A percentile compares a stretch with the other conserved stretches of the same genome.
phyloP scores from a whole-genome alignment of 306 rosid species.

The Medicago lupulina region DNA sequence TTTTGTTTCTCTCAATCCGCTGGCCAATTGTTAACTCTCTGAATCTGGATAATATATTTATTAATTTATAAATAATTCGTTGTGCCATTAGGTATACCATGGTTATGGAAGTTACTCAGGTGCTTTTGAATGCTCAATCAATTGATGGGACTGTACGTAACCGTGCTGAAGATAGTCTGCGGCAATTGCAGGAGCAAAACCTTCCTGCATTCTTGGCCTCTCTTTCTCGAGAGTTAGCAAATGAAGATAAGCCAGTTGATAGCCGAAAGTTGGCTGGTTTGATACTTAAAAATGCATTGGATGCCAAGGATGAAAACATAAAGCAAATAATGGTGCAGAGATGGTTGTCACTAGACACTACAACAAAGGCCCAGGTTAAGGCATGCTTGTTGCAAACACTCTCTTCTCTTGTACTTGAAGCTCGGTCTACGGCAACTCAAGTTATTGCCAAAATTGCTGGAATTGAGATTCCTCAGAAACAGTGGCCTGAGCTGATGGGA shows the following conservation, averaged over 20 bases:
- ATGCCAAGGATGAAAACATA: constrained; percentile 85
- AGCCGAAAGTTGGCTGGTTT: constrained; percentile 91
- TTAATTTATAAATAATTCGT: constrained; percentile 10
- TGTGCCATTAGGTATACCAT: constrained; percentile 46
- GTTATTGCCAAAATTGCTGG: constrained; percentile 89
- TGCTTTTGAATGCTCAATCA: constrained; percentile 84
- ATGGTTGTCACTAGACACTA: constrained; percentile 75
- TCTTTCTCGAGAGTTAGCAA: constrained; percentile 77
- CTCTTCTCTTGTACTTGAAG: constrained; percentile 66
- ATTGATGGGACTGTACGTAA: constrained; percentile 75
- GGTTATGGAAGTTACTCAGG: constrained; percentile 86
- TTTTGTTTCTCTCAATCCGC: not conserved
- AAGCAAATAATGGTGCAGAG: constrained; percentile 79
- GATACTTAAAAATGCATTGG: constrained; percentile 87
- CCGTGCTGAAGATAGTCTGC: constrained; percentile 83
- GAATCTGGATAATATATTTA: constrained; percentile 36
- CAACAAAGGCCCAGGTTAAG: constrained; percentile 73
- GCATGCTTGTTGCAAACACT: constrained; percentile 75
- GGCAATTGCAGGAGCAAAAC: constrained; percentile 93
- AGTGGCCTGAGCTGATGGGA: constrained; percentile 89
- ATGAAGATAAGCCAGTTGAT: constrained; percentile 83
- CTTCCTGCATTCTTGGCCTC: constrained; percentile 80
- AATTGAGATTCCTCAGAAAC: constrained; percentile 86
- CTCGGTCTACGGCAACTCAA: constrained; percentile 89
- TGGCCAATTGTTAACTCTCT: constrained; percentile 13